Base-by-base conservation (phyloP, 192 early-diverging fungal genomes). In the Gaertneriomyces semiglobifer region DNA sequence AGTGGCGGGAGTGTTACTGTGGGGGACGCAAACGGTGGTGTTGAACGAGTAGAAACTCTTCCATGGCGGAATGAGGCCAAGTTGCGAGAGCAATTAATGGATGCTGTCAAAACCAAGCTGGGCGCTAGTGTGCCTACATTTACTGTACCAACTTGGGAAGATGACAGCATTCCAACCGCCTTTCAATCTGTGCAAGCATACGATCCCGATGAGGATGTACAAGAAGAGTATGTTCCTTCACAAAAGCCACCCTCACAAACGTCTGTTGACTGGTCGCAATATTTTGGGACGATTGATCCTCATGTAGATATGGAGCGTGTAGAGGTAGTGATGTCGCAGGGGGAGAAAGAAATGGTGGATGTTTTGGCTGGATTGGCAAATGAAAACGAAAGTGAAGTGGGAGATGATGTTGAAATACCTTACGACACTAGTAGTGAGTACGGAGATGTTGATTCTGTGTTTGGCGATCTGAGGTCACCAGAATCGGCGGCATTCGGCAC, bases 141-240 rank as follows among this genome's bases (percentile, higher is more conserved):
- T 12, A 55, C 8, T 44, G n/a, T 33, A 33, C 25, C 25, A 33
- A 2, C 25, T 0, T 62, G 39, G 20, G 47, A 10, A 58, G 43
- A 68, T 33, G 66, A 76, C 42, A 53, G 53, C 33, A 41, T 84
- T 8, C 71, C 73, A 44, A 85, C 80, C 3, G 73, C 74, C n/a
- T 82, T 73, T 62, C 67, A 79, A 41, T 25, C 4, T 11, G 62
- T 63, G 38, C 62, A 47, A 10, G 44, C 44, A 43, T 62, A 46
- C 44, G n/a, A 44, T 46, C 60, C 60, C 0, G 14, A n/a, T 16
- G 54, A 11, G 9, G 54, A 10, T 20, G 20, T 33, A 33, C 25
- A 33, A 33, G 25, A 33, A 33, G 25, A 33, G 25, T 33, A 33
- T 33, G 25, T 33, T 33, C 25, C 25, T 33, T 33, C 25, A 2